A percentile compares a stretch with the other conserved stretches of the same genome.
Evolutionary conservation across 768 basidiomycete genomes (phyloP).

Genomic region (Amanita molliuscula): DNA sequence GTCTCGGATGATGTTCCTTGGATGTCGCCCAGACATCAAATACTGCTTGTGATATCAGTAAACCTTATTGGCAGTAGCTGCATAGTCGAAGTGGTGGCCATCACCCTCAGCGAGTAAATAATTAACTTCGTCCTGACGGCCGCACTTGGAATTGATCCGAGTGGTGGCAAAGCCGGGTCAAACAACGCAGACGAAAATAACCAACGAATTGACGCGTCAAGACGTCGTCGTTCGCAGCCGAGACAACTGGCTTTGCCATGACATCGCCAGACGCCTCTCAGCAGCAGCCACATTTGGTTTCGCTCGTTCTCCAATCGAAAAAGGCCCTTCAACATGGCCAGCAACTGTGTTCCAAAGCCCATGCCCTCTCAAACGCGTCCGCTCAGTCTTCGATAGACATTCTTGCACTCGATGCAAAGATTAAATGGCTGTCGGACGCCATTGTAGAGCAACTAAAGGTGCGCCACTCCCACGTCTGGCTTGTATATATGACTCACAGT

Average conservation of each 20-base stretch:
- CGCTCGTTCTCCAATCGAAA: constrained; percentile 73
- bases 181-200: not conserved
- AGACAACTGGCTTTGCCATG: not conserved
- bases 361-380: constrained; percentile 52
- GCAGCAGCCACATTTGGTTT: constrained; percentile 56
- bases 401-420: constrained; percentile 69
- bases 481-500: not conserved
- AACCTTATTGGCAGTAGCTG: too few species aligned
- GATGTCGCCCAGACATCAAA: too few species aligned
- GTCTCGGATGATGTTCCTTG: too few species aligned
- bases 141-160: too few species aligned
- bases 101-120: not conserved
- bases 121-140: constrained; percentile 31
- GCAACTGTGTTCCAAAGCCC: constrained; percentile 62
- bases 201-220: not conserved
- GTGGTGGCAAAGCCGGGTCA: not conserved
- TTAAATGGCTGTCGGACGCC: constrained; percentile 67
- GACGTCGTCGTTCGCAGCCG: not conserved
- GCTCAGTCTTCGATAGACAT: constrained; percentile 61
- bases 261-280: constrained; percentile 8
- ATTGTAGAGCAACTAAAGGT: constrained; percentile 74
- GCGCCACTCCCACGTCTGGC: constrained; percentile 6
- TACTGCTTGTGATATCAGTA: too few species aligned
- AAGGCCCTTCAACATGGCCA: constrained; percentile 74
- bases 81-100: not conserved